Conservation (phyloP, 2,329 filamentous ascomycete species). For the Paraphoma chrysanthemicola region DNA sequence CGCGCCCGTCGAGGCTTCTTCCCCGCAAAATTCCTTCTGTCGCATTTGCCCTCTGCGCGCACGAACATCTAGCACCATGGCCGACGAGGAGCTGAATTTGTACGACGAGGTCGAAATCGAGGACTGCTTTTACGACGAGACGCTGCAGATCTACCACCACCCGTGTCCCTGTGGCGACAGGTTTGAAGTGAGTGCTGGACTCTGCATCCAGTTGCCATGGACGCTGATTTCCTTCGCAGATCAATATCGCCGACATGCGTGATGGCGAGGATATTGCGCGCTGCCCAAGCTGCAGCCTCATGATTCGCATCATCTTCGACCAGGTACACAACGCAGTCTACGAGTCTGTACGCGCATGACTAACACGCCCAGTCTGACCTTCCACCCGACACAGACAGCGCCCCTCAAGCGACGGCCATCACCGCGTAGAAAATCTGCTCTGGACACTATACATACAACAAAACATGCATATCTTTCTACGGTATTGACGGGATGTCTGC, state of each 20-base stretch:
- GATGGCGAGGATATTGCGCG: slow-evolving; percentile 96
- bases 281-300: slow-evolving; percentile 95
- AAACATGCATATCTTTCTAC: too few species aligned
- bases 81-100: slow-evolving; percentile 63
- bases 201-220: too few species aligned
- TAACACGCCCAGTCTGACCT: slow-evolving; percentile 36
- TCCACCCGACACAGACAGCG: slow-evolving; percentile 33
- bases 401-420: slow-evolving; percentile 30
- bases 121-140: slow-evolving; percentile 92
- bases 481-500: background rate
- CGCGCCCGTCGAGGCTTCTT: too few species aligned
- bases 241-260: slow-evolving; percentile 79
- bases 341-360: background rate
- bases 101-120: slow-evolving; percentile 99
- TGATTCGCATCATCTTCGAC: slow-evolving; percentile 95
- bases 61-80: slow-evolving; percentile 24
- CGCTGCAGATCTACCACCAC: slow-evolving; percentile 89
- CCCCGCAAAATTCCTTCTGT: too few species aligned
- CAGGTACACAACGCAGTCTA: slow-evolving; percentile 57
- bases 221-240: slow-evolving; percentile 48
- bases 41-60: background rate
- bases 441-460: too few species aligned
- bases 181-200: slow-evolving; percentile 65
- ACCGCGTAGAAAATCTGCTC: slow-evolving; percentile 23
- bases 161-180: slow-evolving; percentile 97